These are phyloP conservation scores for Paramecium primaurelia DNA, from an alignment of 73 alveolate genomes.

Conservation along the genomic window DNA sequence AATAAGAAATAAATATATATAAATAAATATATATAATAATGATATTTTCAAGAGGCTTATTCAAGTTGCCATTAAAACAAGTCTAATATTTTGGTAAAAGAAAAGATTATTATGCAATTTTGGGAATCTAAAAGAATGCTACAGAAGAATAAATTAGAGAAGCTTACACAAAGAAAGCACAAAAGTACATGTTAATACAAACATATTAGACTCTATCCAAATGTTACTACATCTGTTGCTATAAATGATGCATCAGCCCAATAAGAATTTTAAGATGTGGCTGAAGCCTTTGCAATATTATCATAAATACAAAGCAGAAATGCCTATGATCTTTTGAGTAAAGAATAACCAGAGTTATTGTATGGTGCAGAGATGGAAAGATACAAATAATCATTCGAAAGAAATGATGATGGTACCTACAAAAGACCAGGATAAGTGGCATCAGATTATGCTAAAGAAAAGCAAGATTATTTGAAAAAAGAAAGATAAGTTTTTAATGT, in stretches of 20 bases:
- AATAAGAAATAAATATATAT: not conserved
- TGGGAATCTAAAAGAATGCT: not conserved
- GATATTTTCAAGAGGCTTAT: not conserved
- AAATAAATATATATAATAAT: not conserved
- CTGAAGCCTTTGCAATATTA: not conserved
- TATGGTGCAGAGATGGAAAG: not conserved
- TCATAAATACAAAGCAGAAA: not conserved
- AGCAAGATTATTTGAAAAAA: not conserved
- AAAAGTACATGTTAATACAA: not conserved
- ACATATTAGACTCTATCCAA: not conserved
- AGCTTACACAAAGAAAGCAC: not conserved
- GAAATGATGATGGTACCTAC: conserved; percentile 29
- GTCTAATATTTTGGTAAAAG: not conserved
- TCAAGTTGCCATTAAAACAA: not conserved
- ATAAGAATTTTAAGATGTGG: not conserved
- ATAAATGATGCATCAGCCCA: not conserved
- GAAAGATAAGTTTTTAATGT: not conserved
- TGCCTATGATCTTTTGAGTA: not conserved
- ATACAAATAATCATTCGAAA: not conserved
- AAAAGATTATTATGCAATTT: not conserved
- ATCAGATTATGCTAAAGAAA: conserved; percentile 1
- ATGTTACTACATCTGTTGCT: not conserved
- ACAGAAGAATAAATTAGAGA: not conserved
- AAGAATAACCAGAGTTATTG: not conserved
- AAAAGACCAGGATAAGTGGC: conserved; percentile 22